Evolutionary conservation across 1,284 basidiomycete species (phyloP).

Genomic region (Cryptococcus neoformans): DNA sequence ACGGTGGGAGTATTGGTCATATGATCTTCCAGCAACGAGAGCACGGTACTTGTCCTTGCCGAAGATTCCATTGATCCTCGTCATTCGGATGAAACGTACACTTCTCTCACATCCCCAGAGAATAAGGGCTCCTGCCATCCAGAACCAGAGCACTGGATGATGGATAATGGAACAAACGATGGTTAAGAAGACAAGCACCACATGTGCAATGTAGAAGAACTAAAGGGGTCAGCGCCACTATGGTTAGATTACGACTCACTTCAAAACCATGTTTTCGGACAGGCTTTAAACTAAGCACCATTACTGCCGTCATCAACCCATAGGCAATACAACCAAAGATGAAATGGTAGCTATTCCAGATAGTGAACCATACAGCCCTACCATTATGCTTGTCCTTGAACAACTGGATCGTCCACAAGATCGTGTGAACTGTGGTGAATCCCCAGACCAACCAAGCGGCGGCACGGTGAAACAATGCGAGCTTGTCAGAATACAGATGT

Average conservation of each 20-base stretch:
- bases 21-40: conserved; percentile 19
- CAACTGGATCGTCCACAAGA: conserved; percentile 73
- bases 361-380: conserved; percentile 58
- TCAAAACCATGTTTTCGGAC: conserved; percentile 70
- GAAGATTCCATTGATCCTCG: conserved; percentile 61
- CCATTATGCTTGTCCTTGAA: conserved; percentile 57
- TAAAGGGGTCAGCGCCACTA: conserved; percentile 7
- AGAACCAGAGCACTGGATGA: conserved; percentile 61
- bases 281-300: conserved; percentile 61
- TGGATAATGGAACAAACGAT: conserved; percentile 64
- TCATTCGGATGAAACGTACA: conserved; percentile 60
- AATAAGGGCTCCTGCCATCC: conserved; percentile 60
- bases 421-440: conserved; percentile 65
- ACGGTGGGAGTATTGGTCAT: conserved; percentile 18
- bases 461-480: conserved; percentile 68
- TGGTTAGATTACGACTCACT: conserved; percentile 25
- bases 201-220: conserved; percentile 68
- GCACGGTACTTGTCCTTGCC: conserved; percentile 1
- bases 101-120: conserved; percentile 66
- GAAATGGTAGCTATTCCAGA: conserved; percentile 68
- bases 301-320: conserved; percentile 64
- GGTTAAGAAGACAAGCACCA: conserved; percentile 63
- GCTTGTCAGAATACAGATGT: conserved; percentile 73
- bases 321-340: conserved; percentile 72
- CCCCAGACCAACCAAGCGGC: conserved; percentile 71